Evolutionary conservation across 108 stramenopile species (phyloP), one percentile per base, ranked within the genome.

Genomic region (Chaetoceros tenuissimus): DNA sequence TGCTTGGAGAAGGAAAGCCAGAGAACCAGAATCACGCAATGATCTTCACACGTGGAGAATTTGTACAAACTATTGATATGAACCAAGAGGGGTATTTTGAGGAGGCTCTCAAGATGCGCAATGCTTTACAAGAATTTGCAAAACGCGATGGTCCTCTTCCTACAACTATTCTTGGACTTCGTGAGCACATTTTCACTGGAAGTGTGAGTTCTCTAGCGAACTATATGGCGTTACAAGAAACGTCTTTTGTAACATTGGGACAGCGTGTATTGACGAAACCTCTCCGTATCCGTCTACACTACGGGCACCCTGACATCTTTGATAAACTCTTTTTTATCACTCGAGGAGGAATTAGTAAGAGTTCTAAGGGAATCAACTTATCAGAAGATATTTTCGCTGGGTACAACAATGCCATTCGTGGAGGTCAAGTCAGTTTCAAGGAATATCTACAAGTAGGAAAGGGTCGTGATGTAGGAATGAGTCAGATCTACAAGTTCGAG

Each of bases 21-120:
- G 97, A 98, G 75, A 98, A 98, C 67, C 97, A 98, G 62, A 98
- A 98, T 55, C 96, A 97, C 54, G 97, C 97, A 46, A 88, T 98
- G 75, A 94, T 98, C 46, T 98, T 98, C 78, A 95, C 94, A 3
- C 75, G 97, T 8, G 94, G 95, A 46, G 94, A 97, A 72, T 90
- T 92, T 49, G 60, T 98, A 19, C 97, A 98, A 66, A 96, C 96
- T 0, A 97, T 98, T 73, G 97, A 98, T 72, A 98, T 98, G 97
- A 98, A 98, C 73, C 97, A 98, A 64, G 96, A 97, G 59, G 94
- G 92, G 26, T 95, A 96, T 79, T 98, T 98, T 64, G 97, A 98
- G 71, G 97, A 98, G 68, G 91, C 95, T 0, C 73, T 97, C 5
- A 98, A 98, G 73, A 98, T 97, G 95, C 82, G 97, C 30, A 96